A percentile compares a stretch with the other conserved stretches of the same genome.
Evolutionary conservation across 768 basidiomycete genomes (phyloP).

Genomic region (Amanita inopinata): DNA sequence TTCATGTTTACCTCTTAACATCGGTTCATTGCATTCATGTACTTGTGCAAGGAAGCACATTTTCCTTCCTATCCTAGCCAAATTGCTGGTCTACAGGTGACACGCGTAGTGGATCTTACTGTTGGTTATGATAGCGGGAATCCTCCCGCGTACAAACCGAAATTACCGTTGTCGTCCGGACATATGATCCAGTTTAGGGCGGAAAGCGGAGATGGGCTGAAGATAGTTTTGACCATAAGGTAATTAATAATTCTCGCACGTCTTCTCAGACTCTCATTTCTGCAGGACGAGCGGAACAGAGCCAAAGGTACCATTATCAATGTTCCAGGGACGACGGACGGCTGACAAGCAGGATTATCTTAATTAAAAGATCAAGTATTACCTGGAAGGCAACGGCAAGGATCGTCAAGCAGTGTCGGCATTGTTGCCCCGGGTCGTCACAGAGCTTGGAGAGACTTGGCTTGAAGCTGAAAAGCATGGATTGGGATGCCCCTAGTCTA

Average conservation of each 20-base stretch:
- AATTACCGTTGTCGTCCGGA: constrained; percentile 62
- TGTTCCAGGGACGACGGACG: constrained; percentile 11
- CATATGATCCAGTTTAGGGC: constrained; percentile 83
- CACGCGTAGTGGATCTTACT: constrained; percentile 66
- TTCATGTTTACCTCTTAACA: constrained; percentile 3
- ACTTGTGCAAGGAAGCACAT: no score
- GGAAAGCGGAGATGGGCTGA: constrained; percentile 29
- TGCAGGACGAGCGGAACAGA: constrained; percentile 81
- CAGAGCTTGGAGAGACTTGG: constrained; percentile 58
- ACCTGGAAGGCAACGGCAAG: constrained; percentile 69
- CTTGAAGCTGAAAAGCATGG: constrained; percentile 45
- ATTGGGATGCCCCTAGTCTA: constrained; percentile 1
- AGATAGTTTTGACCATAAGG: constrained; percentile 64
- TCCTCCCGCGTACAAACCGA: constrained; percentile 51
- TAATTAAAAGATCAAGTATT: constrained; percentile 67
- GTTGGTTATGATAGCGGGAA: constrained; percentile 69
- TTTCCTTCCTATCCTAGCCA: constrained; percentile 42
- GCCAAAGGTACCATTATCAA: constrained; percentile 53
- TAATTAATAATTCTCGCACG: constrained; percentile 18
- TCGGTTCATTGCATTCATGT: no score
- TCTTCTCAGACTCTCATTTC: constrained; percentile 3
- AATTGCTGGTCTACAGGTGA: constrained; percentile 53
- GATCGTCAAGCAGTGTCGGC: constrained; percentile 35
- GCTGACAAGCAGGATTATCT: not conserved
- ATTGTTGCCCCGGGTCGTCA: constrained; percentile 46